Conservation (phyloP, 352 stramenopile species). For the Stramenopiles sp. region DNA sequence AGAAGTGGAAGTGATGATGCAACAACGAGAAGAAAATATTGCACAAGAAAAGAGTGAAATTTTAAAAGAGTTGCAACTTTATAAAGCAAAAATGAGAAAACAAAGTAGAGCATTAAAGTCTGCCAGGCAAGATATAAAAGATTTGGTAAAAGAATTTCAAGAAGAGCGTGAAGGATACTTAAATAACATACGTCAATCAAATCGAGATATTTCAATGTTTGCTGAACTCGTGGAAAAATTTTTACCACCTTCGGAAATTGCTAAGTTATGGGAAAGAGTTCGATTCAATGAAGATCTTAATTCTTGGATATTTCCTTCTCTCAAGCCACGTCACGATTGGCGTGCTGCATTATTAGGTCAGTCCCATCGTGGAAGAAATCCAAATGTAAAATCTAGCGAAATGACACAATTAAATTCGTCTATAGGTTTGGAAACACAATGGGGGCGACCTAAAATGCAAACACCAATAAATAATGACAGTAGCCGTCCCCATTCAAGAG, state of each 20-base stretch:
- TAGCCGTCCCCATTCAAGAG: too few species aligned
- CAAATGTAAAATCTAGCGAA: too few species aligned
- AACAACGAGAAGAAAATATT: constrained; percentile 12
- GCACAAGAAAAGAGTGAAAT: constrained; percentile 15
- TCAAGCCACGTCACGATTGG: too few species aligned
- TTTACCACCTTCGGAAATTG: constrained; percentile 10
- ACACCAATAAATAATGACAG: too few species aligned
- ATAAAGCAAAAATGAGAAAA: constrained; percentile 13
- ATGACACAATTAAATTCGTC: too few species aligned
- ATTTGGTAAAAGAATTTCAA: constrained; percentile 12
- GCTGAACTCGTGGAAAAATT: constrained; percentile 16
- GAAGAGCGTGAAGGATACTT: constrained; percentile 16
- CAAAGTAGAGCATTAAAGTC: background rate
- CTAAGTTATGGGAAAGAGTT: constrained; percentile 13
- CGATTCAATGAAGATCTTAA: constrained; percentile 15
- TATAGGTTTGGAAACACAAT: too few species aligned
- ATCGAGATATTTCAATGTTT: constrained; percentile 14
- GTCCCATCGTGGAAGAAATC: too few species aligned
- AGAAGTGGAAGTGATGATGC: constrained; percentile 12
- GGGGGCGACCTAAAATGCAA: too few species aligned
- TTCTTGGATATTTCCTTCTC: constrained; percentile 14
- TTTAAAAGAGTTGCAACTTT: constrained; percentile 14
- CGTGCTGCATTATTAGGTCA: too few species aligned
- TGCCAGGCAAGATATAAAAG: constrained; percentile 13
- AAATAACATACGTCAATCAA: constrained; percentile 15